Evolutionary conservation across 148 eudicot genomes (phyloP), one percentile per base, ranked within the genome.

Genomic region (Pouteria glomerata): DNA sequence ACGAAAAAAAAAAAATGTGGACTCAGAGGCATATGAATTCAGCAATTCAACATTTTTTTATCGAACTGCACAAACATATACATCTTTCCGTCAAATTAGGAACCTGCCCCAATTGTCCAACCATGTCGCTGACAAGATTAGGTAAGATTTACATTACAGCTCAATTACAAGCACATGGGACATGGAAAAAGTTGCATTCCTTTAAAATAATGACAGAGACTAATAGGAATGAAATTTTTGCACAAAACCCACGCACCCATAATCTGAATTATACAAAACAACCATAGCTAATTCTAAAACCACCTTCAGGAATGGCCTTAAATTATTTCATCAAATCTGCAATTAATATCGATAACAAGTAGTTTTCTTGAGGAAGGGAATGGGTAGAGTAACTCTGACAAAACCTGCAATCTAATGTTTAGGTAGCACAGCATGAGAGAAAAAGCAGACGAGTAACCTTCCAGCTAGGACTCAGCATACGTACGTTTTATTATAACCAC

Each of bases 101-200:
- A 66, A 66, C 55, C 34, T 44, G 48, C 39, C 34, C 31, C 41
- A 15, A 29, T 47, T 29, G 41, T 47, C n/a, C 15, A 33, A 29
- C 48, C 72, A 14, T 37, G 24, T 23, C 23, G 11, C 24, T 8
- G 73, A 70, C 73, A 34, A 41, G 30, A 41, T 70, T 70, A 56
- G 63, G 73, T 70, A 39, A 27, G 50, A 16, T 66, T n/a, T n/a
- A n/a, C n/a, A n/a, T 67, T 37, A 67, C 57, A 67, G 35, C 70
- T 29, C 70, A 67, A 50, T 3, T 42, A 34, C 18, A n/a, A 35
- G 35, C 71, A 50, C 26, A 51, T 48, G 58, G 56, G 71, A 51
- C 58, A 51, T 60, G 15, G 41, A 16, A 4, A 23, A 63, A 35
- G 45, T 24, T 23, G 7, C 33, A 42, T 23, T 42, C 31, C 50